Evolutionary conservation across 805 yeast genomes (phyloP), one percentile per base, ranked within the genome.

Genomic region (Scheffersomyces ergatensis): DNA sequence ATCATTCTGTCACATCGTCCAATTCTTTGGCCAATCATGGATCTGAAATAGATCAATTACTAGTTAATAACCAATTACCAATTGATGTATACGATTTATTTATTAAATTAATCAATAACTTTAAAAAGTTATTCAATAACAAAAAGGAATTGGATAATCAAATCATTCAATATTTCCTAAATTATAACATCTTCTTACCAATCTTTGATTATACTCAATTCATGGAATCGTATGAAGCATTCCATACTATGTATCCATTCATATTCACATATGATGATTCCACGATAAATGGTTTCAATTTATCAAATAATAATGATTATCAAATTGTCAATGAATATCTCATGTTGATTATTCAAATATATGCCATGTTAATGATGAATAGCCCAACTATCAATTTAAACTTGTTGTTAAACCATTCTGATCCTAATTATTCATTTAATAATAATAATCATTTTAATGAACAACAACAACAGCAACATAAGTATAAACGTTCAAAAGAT

Each of bases 111-210:
- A 65, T 70, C 45, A 69, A 67, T 51, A 69, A 68, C 43, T 69
- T 70, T 50, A 70, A 70, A 42, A 66, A 63, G 39, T 40, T 70
- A 2, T 69, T 70, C 49, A 56, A 48, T 38, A 55, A 56, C 39
- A 65, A 64, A 46, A 58, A 58, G 38, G 65, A 70, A 51, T 52
- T 70, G 40, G 83, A 78, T 49, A 67, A 66, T 44, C 69, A 75
- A 39, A 66, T 78, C 17, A 60, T 64, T 50, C 67, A 75, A 31
- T 78, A 65, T 52, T 78, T 78, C 50, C 61, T 76, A 44, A 72
- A 76, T 53, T 74, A 74, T 53, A 78, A 78, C 57, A 69, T 72
- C 17, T 67, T 78, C 43, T 67, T 78, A 19, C 83, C 83, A 3
- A 72, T 78, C 7, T 68, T 78, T 45, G 82, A 77, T 48, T 77